Conservation (phyloP, 306 rosid genomes). For the Hylodesmum podocarpum region DNA sequence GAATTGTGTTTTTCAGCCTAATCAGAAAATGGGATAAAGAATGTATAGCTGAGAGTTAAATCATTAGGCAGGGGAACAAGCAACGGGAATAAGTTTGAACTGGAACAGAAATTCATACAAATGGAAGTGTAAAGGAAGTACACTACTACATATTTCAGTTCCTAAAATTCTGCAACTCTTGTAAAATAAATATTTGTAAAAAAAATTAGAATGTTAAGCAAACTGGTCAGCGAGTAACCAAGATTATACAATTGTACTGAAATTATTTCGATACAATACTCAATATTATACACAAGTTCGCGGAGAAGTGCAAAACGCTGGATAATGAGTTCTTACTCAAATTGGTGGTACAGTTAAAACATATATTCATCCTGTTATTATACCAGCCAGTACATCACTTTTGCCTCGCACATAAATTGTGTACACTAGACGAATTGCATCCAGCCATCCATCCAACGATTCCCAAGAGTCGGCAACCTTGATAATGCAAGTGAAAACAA, state of each 20-base stretch:
- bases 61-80: not conserved
- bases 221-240: not conserved
- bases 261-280: conserved; percentile 39
- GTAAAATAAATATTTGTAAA: conserved; percentile 5
- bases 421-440: conserved; percentile 91
- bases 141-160: not conserved
- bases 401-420: conserved; percentile 90
- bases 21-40: not conserved
- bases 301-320: conserved; percentile 12
- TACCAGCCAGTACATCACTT: conserved; percentile 89
- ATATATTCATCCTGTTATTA: conserved; percentile 64
- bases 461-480: conserved; percentile 98
- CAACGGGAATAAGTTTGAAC: not conserved
- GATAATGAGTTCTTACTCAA: conserved; percentile 7
- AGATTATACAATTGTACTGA: conserved; percentile 26
- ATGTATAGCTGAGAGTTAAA: not conserved
- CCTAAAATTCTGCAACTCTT: conserved; percentile 9
- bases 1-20: not conserved
- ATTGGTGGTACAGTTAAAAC: conserved; percentile 23
- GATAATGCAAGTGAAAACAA: conserved; percentile 25
- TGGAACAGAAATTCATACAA: not conserved
- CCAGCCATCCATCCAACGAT: conserved; percentile 95
- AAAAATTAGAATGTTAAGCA: not conserved
- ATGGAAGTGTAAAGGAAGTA: not conserved
- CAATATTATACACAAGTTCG: conserved; percentile 46